These are phyloP conservation scores for Phialophora macrospora DNA, from an alignment of 2,329 filamentous ascomycete species.

Conservation along the genomic window DNA sequence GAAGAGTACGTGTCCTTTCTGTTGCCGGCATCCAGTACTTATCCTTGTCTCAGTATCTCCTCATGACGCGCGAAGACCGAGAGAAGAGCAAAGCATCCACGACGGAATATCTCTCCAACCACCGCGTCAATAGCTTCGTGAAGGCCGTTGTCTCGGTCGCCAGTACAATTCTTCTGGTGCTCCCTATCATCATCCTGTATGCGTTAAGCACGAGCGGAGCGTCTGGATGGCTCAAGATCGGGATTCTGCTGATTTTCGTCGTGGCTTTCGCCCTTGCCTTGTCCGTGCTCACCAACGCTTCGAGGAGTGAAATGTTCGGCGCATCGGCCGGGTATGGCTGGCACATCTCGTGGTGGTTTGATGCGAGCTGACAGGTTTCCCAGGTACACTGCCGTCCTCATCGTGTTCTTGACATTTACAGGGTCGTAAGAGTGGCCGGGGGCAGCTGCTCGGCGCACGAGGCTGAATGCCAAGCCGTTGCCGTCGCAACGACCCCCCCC, in stretches of 20 bases:
- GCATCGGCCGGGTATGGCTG: neutral
- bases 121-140: constrained; percentile 5
- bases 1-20: neutral
- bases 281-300: constrained; percentile 1
- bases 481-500: constrained; percentile 8
- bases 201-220: neutral
- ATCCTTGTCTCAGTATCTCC: neutral
- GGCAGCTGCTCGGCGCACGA: neutral
- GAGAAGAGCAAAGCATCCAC: neutral
- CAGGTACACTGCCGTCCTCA: constrained; percentile 1
- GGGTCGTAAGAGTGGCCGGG: neutral
- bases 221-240: constrained; percentile 4
- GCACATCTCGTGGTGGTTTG: neutral
- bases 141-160: constrained; percentile 1
- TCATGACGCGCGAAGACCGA: constrained; percentile 1
- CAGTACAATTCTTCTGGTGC: neutral
- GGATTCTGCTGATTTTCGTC: constrained; percentile 4
- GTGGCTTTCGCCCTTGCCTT: neutral
- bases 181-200: constrained; percentile 3
- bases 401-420: constrained; percentile 5
- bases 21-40: neutral
- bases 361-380: neutral
- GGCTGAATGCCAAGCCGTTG: constrained; percentile 12
- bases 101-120: constrained; percentile 2
- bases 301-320: constrained; percentile 3